Conservation (phyloP, 495 filamentous ascomycete genomes). For the Annulohypoxylon maeteangense region DNA sequence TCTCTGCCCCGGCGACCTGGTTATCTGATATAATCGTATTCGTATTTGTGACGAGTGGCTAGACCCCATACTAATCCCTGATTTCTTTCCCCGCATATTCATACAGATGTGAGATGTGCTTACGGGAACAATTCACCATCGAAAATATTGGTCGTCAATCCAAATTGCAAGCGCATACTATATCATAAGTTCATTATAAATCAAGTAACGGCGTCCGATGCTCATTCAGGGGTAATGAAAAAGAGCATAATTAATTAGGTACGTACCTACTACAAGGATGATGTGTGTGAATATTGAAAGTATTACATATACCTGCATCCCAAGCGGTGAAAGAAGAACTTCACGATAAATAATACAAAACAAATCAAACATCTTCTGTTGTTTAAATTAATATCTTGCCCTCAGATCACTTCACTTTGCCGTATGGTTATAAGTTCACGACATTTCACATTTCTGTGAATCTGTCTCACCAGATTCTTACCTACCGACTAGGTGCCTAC, state of each 20-base stretch:
- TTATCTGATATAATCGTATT: too few species aligned
- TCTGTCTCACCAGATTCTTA: neutral
- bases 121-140: too few species aligned
- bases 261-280: neutral
- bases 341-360: neutral
- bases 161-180: neutral
- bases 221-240: too few species aligned
- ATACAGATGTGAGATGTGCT: too few species aligned
- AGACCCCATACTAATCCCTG: neutral
- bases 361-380: neutral
- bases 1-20: too few species aligned
- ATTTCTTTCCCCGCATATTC: neutral
- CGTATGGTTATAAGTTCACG: neutral
- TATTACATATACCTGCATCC: neutral
- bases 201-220: too few species aligned
- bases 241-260: neutral
- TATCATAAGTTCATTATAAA: too few species aligned
- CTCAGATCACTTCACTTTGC: neutral
- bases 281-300: neutral
- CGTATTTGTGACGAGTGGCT: neutral
- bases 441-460: neutral
- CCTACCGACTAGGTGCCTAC: too few species aligned
- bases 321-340: neutral
- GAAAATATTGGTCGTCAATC: neutral
- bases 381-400: too few species aligned